These are phyloP conservation scores for Suillus tomentosus DNA, from an alignment of 768 basidiomycete genomes.

Conservation along the genomic window DNA sequence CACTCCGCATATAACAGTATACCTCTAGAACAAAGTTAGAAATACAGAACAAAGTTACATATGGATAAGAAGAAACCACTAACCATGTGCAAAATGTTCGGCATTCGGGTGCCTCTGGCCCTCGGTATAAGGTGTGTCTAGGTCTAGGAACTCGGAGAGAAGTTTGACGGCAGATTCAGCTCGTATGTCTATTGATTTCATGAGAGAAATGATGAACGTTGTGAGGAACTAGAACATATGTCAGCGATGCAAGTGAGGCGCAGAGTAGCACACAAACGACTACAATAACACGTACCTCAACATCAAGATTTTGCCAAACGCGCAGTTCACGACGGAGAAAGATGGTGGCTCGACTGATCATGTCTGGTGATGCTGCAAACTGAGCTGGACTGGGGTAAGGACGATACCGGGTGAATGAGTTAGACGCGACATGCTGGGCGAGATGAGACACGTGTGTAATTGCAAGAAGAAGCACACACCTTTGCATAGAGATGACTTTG, in stretches of 20 bases:
- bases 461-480: constrained; percentile 43
- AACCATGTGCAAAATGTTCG: constrained; percentile 94
- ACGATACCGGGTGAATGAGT: constrained; percentile 81
- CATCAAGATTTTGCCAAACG: constrained; percentile 88
- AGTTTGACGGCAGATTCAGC: constrained; percentile 84
- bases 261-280: constrained; percentile 11
- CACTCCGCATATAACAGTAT: constrained; percentile 86
- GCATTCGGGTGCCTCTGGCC: constrained; percentile 68
- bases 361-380: constrained; percentile 74
- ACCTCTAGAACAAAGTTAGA: constrained; percentile 57
- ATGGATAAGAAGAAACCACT: constrained; percentile 24
- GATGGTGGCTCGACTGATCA: constrained; percentile 71
- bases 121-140: constrained; percentile 59
- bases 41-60: constrained; percentile 6
- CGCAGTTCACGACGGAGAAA: constrained; percentile 86
- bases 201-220: constrained; percentile 83
- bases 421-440: constrained; percentile 86
- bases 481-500: constrained; percentile 81
- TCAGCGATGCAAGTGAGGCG: constrained; percentile 19
- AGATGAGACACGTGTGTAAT: constrained; percentile 7
- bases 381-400: constrained; percentile 88
- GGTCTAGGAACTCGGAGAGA: constrained; percentile 86
- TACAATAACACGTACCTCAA: constrained; percentile 60
- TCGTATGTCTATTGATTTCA: constrained; percentile 92
- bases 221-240: constrained; percentile 72